Conservation (phyloP, 225 moss, liverwort and hornwort genomes). For the Climacium dendroides region DNA sequence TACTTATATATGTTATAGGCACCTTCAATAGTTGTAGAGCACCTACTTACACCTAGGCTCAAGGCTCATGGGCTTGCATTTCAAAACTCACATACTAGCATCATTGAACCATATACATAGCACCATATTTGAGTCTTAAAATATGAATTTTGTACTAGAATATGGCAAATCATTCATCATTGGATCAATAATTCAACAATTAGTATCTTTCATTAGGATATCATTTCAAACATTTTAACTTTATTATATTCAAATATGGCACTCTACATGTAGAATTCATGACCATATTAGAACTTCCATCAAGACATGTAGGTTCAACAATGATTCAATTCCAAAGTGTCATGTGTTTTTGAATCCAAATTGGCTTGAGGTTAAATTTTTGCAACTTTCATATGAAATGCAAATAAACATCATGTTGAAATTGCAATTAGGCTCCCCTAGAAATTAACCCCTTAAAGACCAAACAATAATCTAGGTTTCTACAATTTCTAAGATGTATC, state of each 20-base stretch:
- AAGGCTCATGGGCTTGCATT: no score
- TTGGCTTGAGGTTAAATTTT: not conserved
- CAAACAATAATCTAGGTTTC: no score
- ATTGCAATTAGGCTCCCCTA: not conserved
- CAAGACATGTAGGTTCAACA: not conserved
- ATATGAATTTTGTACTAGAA: not conserved
- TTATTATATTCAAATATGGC: not conserved
- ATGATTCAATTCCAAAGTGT: not conserved
- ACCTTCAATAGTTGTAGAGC: no score
- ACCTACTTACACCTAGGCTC: no score
- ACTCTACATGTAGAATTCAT: not conserved
- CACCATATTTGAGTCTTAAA: not conserved
- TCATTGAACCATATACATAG: not conserved
- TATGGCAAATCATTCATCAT: not conserved
- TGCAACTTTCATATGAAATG: not conserved
- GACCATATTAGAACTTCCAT: not conserved
- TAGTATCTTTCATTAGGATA: not conserved
- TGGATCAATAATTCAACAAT: not conserved
- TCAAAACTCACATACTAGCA: no score
- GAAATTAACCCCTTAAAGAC: not conserved
- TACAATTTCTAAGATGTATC: no score
- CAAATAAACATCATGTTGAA: not conserved
- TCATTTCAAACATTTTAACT: not conserved
- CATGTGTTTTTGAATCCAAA: not conserved
- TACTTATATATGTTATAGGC: no score